Percentiles rank a stretch among this genome's conserved stretches.
phyloP scores from a whole-genome alignment of 192 early-diverging fungal species.

The Entomortierella beljakovae region DNA sequence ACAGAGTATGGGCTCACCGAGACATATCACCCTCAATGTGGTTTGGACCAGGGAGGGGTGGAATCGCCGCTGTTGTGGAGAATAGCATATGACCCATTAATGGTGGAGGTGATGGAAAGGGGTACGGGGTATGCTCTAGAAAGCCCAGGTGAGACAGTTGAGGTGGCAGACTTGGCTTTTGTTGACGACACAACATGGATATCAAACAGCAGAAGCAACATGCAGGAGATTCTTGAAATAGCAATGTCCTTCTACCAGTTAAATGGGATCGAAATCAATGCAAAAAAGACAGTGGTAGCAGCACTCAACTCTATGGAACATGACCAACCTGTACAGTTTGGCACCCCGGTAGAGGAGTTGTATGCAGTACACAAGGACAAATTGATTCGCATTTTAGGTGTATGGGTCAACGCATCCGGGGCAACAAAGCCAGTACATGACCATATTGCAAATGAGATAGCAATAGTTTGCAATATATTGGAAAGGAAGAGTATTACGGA shows the following conservation, averaged over 20 bases:
- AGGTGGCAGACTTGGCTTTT: conserved; percentile 3
- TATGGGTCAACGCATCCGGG: conserved; percentile 15
- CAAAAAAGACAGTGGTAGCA: conserved; percentile 11
- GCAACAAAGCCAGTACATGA: not conserved
- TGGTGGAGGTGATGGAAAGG: conserved; percentile 1
- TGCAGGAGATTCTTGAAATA: conserved; percentile 16
- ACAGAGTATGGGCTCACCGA: conserved; percentile 24
- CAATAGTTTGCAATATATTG: conserved; percentile 10
- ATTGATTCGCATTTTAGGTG: conserved; percentile 11
- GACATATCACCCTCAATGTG: conserved; percentile 10
- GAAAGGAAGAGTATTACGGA: conserved; percentile 14
- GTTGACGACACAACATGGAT: conserved; percentile 24
- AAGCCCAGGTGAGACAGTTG: not conserved
- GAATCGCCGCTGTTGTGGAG: conserved; percentile 29
- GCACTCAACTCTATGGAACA: conserved; percentile 4
- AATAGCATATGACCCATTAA: conserved; percentile 15
- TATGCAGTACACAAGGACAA: conserved; percentile 6
- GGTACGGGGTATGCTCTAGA: not conserved
- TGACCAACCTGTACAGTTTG: not conserved
- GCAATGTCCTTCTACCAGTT: conserved; percentile 11
- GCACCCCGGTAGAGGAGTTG: conserved; percentile 3
- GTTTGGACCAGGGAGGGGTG: conserved; percentile 31
- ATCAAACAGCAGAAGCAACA: not conserved
- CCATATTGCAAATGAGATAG: not conserved
- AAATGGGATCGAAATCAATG: conserved; percentile 16